Evolutionary conservation across 176 grass and related monocot genomes (phyloP).

Genomic region (Hordeum marinum): DNA sequence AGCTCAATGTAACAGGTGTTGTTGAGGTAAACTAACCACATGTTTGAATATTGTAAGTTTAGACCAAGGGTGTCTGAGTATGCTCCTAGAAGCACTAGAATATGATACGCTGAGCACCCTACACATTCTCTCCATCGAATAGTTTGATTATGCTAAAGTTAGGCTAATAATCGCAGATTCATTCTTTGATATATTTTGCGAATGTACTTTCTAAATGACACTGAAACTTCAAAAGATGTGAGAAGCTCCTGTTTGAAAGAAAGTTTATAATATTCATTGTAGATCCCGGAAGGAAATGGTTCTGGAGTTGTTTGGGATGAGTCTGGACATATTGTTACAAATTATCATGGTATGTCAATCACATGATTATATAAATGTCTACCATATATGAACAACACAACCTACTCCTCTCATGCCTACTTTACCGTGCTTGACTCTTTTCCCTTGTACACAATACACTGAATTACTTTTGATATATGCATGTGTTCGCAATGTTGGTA

Average conservation of each 20-base stretch:
- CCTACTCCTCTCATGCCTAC: neutral
- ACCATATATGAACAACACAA: constrained; percentile 11
- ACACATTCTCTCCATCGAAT: neutral
- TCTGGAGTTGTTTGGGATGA: constrained; percentile 97
- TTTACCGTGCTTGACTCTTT: neutral
- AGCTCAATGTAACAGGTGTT: constrained; percentile 86
- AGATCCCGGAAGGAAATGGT: constrained; percentile 99
- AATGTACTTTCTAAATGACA: neutral
- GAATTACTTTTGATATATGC: neutral
- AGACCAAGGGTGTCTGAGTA: neutral
- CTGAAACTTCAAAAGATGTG: neutral
- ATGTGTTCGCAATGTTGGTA: constrained; percentile 2
- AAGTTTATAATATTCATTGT: constrained; percentile 33
- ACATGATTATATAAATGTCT: neutral
- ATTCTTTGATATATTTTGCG: neutral
- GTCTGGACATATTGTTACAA: constrained; percentile 87
- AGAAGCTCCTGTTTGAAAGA: constrained; percentile 16
- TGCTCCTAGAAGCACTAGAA: neutral
- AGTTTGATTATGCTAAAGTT: constrained; percentile 12
- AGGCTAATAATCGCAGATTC: neutral
- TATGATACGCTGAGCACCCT: neutral
- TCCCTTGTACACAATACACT: neutral
- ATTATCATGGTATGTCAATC: constrained; percentile 84
- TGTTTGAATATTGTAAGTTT: constrained; percentile 2
- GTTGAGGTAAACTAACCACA: constrained; percentile 65